Evolutionary conservation across 2,329 filamentous ascomycete genomes (phyloP).

Genomic region (Aspergillus luchuensis): DNA sequence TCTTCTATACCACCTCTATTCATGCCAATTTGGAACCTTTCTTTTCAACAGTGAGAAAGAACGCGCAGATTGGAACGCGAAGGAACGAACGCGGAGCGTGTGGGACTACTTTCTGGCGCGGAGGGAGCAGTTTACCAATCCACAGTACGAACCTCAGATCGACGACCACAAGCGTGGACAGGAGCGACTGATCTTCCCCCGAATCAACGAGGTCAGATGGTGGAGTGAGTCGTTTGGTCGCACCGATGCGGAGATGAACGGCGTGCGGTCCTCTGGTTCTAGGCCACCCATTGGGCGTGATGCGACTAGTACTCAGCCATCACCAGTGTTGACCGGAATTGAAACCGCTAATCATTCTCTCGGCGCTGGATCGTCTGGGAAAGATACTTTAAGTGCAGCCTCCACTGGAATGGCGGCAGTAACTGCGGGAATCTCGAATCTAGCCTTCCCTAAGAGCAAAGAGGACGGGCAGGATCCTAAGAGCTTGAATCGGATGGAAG

Average conservation of each 20-base stretch:
- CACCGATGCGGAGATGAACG: constrained; percentile 91
- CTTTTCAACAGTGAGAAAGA: constrained; percentile 94
- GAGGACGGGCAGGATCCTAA: constrained; percentile 30
- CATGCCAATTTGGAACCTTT: constrained; percentile 96
- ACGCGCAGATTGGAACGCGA: constrained; percentile 68
- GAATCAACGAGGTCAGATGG: constrained; percentile 79
- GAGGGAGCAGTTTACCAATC: constrained; percentile 78
- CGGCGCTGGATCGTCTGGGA: constrained; percentile 44
- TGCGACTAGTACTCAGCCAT: constrained; percentile 30
- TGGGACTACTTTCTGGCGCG: constrained; percentile 94
- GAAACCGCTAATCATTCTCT: constrained; percentile 61
- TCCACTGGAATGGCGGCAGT: constrained; percentile 45
- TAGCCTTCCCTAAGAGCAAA: constrained; percentile 43
- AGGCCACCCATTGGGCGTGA: constrained; percentile 41
- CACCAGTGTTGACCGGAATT: constrained; percentile 61
- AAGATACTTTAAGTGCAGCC: constrained; percentile 31
- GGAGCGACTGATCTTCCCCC: constrained; percentile 82
- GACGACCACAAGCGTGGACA: constrained; percentile 79
- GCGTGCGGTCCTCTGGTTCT: constrained; percentile 56
- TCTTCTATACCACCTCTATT: constrained; percentile 89
- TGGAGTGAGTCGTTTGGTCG: constrained; percentile 88
- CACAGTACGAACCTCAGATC: constrained; percentile 71
- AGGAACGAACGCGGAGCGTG: constrained; percentile 77
- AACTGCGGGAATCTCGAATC: constrained; percentile 49
- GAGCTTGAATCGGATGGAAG: constrained; percentile 43